Evolutionary conservation across 2,329 filamentous ascomycete genomes (phyloP).

Genomic region (Colletotrichum chrysophilum): DNA sequence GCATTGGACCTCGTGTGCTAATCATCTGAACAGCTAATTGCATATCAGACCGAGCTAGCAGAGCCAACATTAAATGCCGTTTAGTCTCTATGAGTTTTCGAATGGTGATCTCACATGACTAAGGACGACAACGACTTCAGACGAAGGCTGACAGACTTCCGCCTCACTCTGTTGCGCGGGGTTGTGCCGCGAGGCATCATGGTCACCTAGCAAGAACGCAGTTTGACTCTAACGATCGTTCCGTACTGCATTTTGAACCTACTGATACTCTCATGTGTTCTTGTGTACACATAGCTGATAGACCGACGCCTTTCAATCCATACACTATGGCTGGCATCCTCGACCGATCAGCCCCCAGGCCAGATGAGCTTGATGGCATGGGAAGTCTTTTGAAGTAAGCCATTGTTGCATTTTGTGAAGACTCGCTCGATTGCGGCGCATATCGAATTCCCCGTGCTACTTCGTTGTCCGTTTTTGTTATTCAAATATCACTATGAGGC

Average conservation of each 20-base stretch:
- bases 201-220: neutral
- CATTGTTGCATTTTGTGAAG: accelerated
- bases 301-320: too few relatives aligned
- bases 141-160: neutral
- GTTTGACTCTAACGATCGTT: neutral
- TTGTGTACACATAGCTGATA: too few relatives aligned
- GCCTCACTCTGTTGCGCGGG: neutral
- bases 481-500: neutral
- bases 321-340: neutral
- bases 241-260: too few relatives aligned
- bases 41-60: neutral
- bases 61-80: neutral
- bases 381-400: neutral
- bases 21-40: neutral
- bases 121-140: neutral
- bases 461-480: neutral
- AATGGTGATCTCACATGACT: neutral
- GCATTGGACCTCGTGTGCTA: accelerated
- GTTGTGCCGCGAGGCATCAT: neutral
- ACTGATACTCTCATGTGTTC: too few relatives aligned
- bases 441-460: too few relatives aligned
- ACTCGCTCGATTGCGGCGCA: too few relatives aligned
- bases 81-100: neutral
- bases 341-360: constrained; percentile 1
- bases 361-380: neutral